Evolutionary conservation across 306 rosid species (phyloP).

Genomic region (Bauhinia variegata): DNA sequence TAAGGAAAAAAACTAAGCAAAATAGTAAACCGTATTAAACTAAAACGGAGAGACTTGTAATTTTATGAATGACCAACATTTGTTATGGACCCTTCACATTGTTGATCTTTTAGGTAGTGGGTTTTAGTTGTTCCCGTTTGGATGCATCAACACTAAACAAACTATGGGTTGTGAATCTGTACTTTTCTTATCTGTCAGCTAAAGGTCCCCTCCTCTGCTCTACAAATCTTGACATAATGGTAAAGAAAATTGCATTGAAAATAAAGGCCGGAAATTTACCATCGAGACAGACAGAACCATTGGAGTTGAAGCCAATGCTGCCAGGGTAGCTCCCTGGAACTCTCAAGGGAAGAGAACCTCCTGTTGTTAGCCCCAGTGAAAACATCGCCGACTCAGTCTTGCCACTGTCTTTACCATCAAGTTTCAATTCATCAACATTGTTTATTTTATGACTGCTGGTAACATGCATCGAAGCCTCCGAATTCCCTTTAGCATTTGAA

Average conservation of each 20-base stretch:
- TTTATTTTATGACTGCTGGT: constrained; percentile 43
- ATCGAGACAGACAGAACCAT: constrained; percentile 86
- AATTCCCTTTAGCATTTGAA: constrained; percentile 51
- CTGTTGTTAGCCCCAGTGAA: constrained; percentile 69
- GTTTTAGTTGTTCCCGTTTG: constrained; percentile 20
- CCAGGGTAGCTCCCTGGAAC: constrained; percentile 84
- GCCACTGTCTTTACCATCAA: constrained; percentile 46
- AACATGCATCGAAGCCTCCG: constrained; percentile 67
- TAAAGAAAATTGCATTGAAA: neutral
- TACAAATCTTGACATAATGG: constrained; percentile 24
- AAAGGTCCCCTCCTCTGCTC: constrained; percentile 2
- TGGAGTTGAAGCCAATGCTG: constrained; percentile 92
- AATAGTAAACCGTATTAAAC: neutral
- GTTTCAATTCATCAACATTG: constrained; percentile 63
- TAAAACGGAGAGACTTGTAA: no score
- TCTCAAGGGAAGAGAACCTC: constrained; percentile 60
- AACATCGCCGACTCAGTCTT: constrained; percentile 53
- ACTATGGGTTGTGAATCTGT: constrained; percentile 21
- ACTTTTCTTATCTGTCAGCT: constrained; percentile 9
- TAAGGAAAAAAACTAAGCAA: neutral
- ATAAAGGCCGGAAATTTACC: constrained; percentile 49
- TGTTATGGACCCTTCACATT: constrained; percentile 28
- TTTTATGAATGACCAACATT: constrained; percentile 6
- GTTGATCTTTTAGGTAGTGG: constrained; percentile 19
- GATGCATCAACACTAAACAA: constrained; percentile 20